Base-by-base conservation (phyloP, 1,284 basidiomycete genomes). In the Melanopsichium pennsylvanicum region DNA sequence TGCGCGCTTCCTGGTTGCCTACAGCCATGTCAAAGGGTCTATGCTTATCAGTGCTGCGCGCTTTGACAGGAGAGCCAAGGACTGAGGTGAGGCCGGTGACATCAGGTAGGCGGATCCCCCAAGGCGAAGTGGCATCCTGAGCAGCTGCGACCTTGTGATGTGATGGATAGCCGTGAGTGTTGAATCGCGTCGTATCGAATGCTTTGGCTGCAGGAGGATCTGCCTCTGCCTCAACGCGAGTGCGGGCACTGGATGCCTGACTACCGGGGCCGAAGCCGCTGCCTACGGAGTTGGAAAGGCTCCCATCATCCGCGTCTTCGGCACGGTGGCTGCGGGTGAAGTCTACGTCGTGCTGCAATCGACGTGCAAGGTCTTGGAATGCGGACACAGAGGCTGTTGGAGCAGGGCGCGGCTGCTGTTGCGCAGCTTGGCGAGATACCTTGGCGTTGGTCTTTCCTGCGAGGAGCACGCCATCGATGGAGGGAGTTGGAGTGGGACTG, bases 81-180 rank as follows among this genome's bases (percentile, higher is more conserved):
- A 63, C 70, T 0, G 66, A 70, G 0, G 69, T 72, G 36, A 76
- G 43, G 29, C 74, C 72, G 5, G 74, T 72, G 10, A 76, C 45
- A 31, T 76, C 74, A 5, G 70, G 67, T 25, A 71, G 25, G 8
- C 72, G 45, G 23, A 69, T 35, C 8, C 57, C 58, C 59, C 56
- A 57, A 0, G 54, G 58, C 16, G 58, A 58, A 18, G 56, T 49
- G 16, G 48, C 23, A 21, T 54, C 50, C n/a, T 45, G 34, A 5
- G 22, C 39, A 4, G 45, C 34, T 1, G 43, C 33, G 1, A 54
- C 18, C 18, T 62, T 63, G 13, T 34, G 47, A 26, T 45, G 62
- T 8, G 51, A 39, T 2, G 67, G 67, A 16, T 39, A 70, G 48
- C 67, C 67, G 32, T 60, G 39, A 19, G 47, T 19, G 46, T 70